A percentile compares a stretch with the other conserved stretches of the same genome.
Conservation (phyloP, 306 rosid genomes). For the Ormosia emarginata region DNA sequence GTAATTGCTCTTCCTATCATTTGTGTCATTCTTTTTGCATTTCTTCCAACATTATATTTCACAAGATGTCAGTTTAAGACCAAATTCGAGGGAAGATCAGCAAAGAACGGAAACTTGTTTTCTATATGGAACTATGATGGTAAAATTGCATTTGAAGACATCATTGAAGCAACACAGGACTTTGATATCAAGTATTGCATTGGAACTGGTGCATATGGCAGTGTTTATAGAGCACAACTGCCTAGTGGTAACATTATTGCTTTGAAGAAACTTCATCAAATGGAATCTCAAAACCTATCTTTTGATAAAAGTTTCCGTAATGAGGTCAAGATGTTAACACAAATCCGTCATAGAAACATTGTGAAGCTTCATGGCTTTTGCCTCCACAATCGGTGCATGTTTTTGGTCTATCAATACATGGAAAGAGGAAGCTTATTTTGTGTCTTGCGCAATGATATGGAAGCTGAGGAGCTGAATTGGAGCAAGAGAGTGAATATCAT, state of each 20-base stretch:
- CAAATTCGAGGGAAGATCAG: background rate
- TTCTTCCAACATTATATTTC: background rate
- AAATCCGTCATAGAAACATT: conserved; percentile 3
- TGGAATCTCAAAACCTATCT: background rate
- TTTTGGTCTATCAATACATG: conserved; percentile 24
- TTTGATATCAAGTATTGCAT: conserved; percentile 20
- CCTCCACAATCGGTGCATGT: conserved; percentile 12
- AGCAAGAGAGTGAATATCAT: conserved; percentile 26
- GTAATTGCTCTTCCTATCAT: background rate
- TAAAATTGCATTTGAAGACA: conserved; percentile 29
- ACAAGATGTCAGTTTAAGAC: too few species aligned
- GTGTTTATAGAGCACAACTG: conserved; percentile 22
- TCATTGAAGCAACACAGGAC: conserved; percentile 11
- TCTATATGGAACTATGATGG: conserved; percentile 26
- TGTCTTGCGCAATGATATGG: background rate
- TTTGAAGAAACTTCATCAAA: conserved; percentile 16
- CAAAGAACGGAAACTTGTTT: conserved; percentile 17
- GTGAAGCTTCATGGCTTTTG: conserved; percentile 4
- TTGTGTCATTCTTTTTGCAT: background rate
- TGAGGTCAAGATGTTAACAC: conserved; percentile 5
- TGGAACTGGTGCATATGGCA: conserved; percentile 25
- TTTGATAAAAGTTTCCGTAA: conserved; percentile 10
- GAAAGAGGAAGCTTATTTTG: conserved; percentile 22
- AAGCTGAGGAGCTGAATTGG: conserved; percentile 21
- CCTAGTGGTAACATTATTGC: conserved; percentile 13